Base-by-base conservation (phyloP, 495 filamentous ascomycete species). In the Tuber borchii region DNA sequence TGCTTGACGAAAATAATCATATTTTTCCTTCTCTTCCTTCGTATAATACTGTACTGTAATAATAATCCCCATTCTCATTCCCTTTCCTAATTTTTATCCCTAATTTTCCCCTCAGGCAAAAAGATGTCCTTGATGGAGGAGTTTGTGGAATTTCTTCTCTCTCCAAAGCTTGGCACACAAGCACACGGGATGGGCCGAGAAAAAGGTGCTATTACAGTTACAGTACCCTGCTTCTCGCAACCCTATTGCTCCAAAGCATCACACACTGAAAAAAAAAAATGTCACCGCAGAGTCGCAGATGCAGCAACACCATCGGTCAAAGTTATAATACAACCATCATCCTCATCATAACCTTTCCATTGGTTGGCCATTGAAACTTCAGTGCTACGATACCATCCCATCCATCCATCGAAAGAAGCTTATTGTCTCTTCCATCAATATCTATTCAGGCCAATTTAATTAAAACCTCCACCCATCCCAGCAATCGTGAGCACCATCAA, bases 101-200 rank as follows among this genome's bases (percentile, higher is more conserved):
- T 26, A 31, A 34, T 34, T 6, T 17, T 17, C 56, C 34, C 3
- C 56, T 14, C 22, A 9, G 22, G 20, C n/a, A 16, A 61, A 31
- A 51, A n/a, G 9, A 61, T 61, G 0, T 31, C 31, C 56, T 26
- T 16, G 17, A 61, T 65, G n/a, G 26, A 65, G 26, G 56, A 65
- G 56, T 65, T 65, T 26, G 26, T 14, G 26, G 56, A 31, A 26
- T 56, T 61, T 26, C 26, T 26, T 26, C 31, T 7, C 26, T 40
- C 26, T 31, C 56, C 5, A 65, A 65, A 65, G 56, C 56, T 65
- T 65, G 56, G 56, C 56, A 65, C 56, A 14, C n/a, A 65, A 56
- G 48, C 48, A 56, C 48, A 12, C 56, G 56, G n/a, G 56, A 65
- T 65, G 56, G 26, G 56, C 56, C 56, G 56, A 65, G 56, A 34